Evolutionary conservation across 371 early-diverging fungal genomes (phyloP).

Genomic region (Syncephalastrum sp.): DNA sequence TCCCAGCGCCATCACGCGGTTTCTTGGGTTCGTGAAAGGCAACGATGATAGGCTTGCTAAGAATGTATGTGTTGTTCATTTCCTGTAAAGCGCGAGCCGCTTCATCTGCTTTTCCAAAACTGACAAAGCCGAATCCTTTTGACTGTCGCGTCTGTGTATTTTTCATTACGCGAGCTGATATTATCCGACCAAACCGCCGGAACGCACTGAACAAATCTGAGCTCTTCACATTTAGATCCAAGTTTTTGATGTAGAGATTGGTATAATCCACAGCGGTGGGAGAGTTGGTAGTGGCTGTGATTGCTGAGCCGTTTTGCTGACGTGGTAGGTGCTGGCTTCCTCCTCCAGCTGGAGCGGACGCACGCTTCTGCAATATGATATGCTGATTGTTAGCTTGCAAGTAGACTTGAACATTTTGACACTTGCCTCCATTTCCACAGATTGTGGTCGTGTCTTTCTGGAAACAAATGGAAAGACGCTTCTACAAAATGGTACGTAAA

Average conservation of each 20-base stretch:
- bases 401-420: neutral
- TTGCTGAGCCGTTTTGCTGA: neutral
- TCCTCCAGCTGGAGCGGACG: neutral
- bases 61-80: constrained; percentile 35
- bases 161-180: constrained; percentile 53
- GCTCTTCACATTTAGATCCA: constrained; percentile 48
- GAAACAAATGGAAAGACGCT: constrained; percentile 19
- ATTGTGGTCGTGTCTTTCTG: constrained; percentile 15
- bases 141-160: constrained; percentile 41
- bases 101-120: constrained; percentile 43
- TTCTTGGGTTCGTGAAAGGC: constrained; percentile 53
- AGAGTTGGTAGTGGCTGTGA: neutral
- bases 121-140: constrained; percentile 53
- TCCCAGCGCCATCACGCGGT: constrained; percentile 13
- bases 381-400: neutral
- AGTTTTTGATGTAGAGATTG: constrained; percentile 56
- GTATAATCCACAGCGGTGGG: constrained; percentile 29
- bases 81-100: constrained; percentile 33
- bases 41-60: constrained; percentile 41
- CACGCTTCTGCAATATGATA: neutral
- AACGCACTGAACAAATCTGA: constrained; percentile 46
- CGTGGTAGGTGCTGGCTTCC: neutral
- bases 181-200: constrained; percentile 47
- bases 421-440: constrained; percentile 7
- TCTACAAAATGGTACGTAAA: constrained; percentile 3